Base-by-base conservation (phyloP, 1,284 basidiomycete species). In the Cutaneotrichosporon sp. region DNA sequence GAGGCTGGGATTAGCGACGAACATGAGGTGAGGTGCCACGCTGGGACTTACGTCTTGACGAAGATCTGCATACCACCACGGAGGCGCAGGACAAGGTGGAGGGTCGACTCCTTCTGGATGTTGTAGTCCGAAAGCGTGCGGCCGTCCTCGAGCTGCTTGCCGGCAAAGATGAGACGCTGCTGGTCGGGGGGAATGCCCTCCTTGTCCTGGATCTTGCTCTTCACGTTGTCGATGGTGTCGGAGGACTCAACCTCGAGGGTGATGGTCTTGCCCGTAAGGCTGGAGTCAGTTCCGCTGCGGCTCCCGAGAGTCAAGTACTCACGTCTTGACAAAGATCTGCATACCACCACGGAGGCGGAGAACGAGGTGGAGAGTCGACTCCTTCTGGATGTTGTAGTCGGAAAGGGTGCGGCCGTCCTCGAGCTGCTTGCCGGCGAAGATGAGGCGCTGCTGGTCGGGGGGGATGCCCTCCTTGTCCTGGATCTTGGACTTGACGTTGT, bases 381-480 rank as follows among this genome's bases (percentile, higher is more conserved):
- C 95, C 85, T 98, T 98, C 85, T 99, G 95, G 82, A 97, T 97
- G 85, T 95, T 95, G 85, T 95, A 95, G 84, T 97, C 94, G 71
- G 85, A 89, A 60, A 97, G 85, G 36, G 93, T 97, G 74, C 92
- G 89, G 64, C 93, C 94, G 80, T 97, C 94, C 83, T 97, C 94
- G 69, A 97, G 89, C 81, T 95, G 92, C 86, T 94, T 95, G 70
- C 92, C 91, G 66, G 90, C 92, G 71, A 95, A 95, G 82, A 95
- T 95, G 69, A 94, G 85, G 72, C 92, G 90, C 79, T 95, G 92
- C 81, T 95, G 92, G 82, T 94, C 92, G 68, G 91, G 91, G 63
- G 92, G 92, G 68, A 92, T 94, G 69, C 90, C 82, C 75, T 83
- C 82, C 80, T 83, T 83, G 79, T 83, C 82, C 77, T 83, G 83